Conservation (phyloP, 225 moss, liverwort and hornwort genomes). For the Bryoerythrophyllum caledonicum region DNA sequence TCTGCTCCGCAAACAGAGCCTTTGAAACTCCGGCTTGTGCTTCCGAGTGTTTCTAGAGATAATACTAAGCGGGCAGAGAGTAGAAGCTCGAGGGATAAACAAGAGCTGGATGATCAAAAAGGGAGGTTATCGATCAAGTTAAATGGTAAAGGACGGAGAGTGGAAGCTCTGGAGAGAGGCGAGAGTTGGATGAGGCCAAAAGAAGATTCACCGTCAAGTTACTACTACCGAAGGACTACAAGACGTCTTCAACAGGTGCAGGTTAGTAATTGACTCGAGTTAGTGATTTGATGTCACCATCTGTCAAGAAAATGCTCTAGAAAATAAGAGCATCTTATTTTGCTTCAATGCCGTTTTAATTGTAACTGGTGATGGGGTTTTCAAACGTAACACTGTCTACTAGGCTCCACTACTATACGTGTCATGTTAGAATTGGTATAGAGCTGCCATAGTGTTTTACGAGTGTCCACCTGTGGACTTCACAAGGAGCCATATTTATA, state of each 20-base stretch:
- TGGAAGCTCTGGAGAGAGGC: conserved; percentile 65
- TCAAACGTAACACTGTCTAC: background rate
- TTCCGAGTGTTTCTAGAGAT: conserved; percentile 59
- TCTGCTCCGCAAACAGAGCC: conserved; percentile 31
- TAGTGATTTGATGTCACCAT: background rate
- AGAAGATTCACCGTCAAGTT: conserved; percentile 65
- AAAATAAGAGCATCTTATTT: no score
- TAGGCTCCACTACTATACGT: background rate
- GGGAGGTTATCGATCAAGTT: no score
- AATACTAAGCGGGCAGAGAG: no score
- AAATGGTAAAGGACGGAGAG: conserved; percentile 64
- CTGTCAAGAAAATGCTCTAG: conserved; percentile 3
- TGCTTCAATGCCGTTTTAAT: no score
- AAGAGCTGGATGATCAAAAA: no score
- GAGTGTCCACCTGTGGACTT: conserved; percentile 5
- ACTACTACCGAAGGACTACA: conserved; percentile 49
- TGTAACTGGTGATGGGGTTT: background rate
- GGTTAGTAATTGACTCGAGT: no score
- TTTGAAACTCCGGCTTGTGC: conserved; percentile 27
- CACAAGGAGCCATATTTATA: background rate
- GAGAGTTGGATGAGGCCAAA: conserved; percentile 49
- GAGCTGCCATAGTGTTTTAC: conserved; percentile 1
- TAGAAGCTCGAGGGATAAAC: no score
- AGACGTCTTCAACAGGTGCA: conserved; percentile 46
- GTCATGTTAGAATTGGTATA: conserved; percentile 2